A percentile compares a stretch with the other conserved stretches of the same genome.
Conservation (phyloP, 768 basidiomycete species). For the Phlegmacium glaucopus region DNA sequence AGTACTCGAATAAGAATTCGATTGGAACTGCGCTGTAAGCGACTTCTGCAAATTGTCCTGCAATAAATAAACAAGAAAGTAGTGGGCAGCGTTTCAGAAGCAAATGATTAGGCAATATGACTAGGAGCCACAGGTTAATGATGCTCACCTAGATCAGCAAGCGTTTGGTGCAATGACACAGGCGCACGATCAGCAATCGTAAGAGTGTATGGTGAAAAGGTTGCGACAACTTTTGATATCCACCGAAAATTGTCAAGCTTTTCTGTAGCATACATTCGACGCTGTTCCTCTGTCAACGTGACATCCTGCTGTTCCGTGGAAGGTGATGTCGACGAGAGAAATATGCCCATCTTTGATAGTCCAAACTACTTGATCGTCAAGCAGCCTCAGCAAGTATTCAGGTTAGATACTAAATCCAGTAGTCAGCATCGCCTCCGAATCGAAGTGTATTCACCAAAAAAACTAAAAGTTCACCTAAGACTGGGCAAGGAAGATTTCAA, state of each 20-base stretch:
- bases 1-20: slow-evolving; percentile 39
- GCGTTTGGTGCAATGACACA: slow-evolving; percentile 31
- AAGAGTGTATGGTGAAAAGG: slow-evolving; percentile 40
- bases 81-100: neutral
- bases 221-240: slow-evolving; percentile 46
- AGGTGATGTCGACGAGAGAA: neutral
- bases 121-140: no score
- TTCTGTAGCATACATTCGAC: slow-evolving; percentile 50
- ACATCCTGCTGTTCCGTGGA: slow-evolving; percentile 1
- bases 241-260: slow-evolving; percentile 53
- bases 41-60: slow-evolving; percentile 56
- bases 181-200: slow-evolving; percentile 37
- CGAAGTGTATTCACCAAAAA: no score
- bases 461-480: no score
- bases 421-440: no score
- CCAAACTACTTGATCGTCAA: slow-evolving; percentile 1
- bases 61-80: neutral
- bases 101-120: neutral
- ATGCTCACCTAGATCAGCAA: slow-evolving; percentile 42
- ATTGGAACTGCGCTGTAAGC: slow-evolving; percentile 42
- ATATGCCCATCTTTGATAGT: neutral
- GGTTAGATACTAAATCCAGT: no score
- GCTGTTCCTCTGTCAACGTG: slow-evolving; percentile 37
- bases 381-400: no score
- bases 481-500: no score